Evolutionary conservation across 345 rosid genomes (phyloP).

Genomic region (Hypericum perforatum): DNA sequence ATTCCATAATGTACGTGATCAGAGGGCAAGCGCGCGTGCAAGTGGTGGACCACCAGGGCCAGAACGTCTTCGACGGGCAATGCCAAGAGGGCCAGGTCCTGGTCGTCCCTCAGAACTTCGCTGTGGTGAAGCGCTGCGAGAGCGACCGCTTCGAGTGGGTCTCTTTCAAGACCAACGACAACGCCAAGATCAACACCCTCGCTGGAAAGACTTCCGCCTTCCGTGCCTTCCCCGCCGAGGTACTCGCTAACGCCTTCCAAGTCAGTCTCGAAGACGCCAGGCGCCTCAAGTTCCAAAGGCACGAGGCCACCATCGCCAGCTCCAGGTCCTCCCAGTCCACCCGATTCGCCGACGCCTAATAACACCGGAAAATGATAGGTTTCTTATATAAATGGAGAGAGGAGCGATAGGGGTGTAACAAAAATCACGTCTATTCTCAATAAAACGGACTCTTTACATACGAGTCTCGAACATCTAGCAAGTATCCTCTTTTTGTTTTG

Average conservation of each 20-base stretch:
- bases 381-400: too few relatives aligned
- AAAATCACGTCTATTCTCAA: too few relatives aligned
- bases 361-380: too few relatives aligned
- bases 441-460: too few relatives aligned
- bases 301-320: too few relatives aligned
- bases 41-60: slow-evolving; percentile 21
- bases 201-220: slow-evolving; percentile 23
- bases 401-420: too few relatives aligned
- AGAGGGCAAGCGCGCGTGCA: slow-evolving; percentile 28
- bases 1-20: slow-evolving; percentile 24
- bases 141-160: slow-evolving; percentile 27
- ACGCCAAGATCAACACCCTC: slow-evolving; percentile 17
- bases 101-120: slow-evolving; percentile 27
- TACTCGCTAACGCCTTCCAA: slow-evolving; percentile 23
- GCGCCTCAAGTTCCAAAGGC: slow-evolving; percentile 19
- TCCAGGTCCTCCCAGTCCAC: slow-evolving; percentile 10
- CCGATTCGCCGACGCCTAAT: slow-evolving; percentile 42
- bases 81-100: slow-evolving; percentile 29
- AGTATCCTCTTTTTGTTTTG: too few relatives aligned
- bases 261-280: slow-evolving; percentile 26
- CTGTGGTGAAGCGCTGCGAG: slow-evolving; percentile 21
- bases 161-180: slow-evolving; percentile 27
- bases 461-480: too few relatives aligned
- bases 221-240: slow-evolving; percentile 24
- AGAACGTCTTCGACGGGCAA: slow-evolving; percentile 16